Evolutionary conservation across 331 rosid genomes (phyloP), one percentile per base, ranked within the genome.

Genomic region (Quercus phellos): DNA sequence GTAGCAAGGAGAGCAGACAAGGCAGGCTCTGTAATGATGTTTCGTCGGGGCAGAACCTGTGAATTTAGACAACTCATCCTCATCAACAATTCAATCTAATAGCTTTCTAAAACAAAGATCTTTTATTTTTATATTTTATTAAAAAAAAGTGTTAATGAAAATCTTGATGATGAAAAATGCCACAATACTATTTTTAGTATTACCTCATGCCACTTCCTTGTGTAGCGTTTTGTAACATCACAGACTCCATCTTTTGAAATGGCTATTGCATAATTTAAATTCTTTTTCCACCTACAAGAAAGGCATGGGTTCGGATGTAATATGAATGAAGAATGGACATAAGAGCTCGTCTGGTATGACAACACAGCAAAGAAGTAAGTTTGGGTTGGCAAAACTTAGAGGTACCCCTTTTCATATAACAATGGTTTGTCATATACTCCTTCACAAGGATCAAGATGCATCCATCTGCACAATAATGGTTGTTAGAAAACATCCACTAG

Each of bases 391-490:
- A 60, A 78, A 70, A 46, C 5, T 66, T 16, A 35, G 18, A 67
- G 55, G 77, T 92, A 92, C 99, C 99, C 97, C 73, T 84, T 90
- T 84, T 94, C 99, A 82, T 94, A 94, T 87, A 94, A 86, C 79
- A 92, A 83, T 58, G 99, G 99, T 75, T 71, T 87, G 84, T 94
- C 98, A 83, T 86, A 90, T 73, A 89, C 86, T 85, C 88, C 92
- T 75, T 92, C 99, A 80, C 99, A 92, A 18, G 98, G 97, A 77
- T 94, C 99, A 56, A 94, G 97, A 89, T 94, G 99, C 92, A 94
- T 86, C 97, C 97, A 94, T 85, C 99, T 94, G 87, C 55, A 82
- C 74, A 84, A 84, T 64, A 72, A 82, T 60, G 69, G 68, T 61
- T 77, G 70, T 77, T 79, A 85, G 72, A 64, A 85, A 55, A 68